Percentiles rank a stretch among this genome's conserved stretches.
These are phyloP conservation scores for Brasilioporus rufonigricans DNA, from an alignment of 768 basidiomycete genomes.

Conservation along the genomic window DNA sequence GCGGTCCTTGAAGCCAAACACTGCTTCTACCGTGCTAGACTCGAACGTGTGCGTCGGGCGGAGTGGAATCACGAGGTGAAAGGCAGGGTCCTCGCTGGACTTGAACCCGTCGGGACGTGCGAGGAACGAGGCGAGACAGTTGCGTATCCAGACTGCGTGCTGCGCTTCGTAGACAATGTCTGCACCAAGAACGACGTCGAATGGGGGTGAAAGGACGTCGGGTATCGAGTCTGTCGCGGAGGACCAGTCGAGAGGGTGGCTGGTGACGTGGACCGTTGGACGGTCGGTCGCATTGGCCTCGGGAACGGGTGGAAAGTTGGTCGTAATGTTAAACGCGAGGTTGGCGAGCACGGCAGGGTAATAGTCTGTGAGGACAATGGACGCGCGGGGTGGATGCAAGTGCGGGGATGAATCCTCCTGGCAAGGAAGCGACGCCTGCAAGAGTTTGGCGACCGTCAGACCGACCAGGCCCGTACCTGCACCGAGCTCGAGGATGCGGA, in stretches of 20 bases:
- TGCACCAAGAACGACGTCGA: constrained; percentile 51
- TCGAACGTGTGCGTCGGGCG: constrained; percentile 64
- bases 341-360: constrained; percentile 49
- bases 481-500: constrained; percentile 53
- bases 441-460: constrained; percentile 37
- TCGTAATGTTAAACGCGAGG: constrained; percentile 41
- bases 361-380: constrained; percentile 48
- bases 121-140: constrained; percentile 40
- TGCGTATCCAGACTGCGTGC: constrained; percentile 47
- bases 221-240: constrained; percentile 9
- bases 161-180: constrained; percentile 53
- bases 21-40: constrained; percentile 52
- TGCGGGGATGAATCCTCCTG: neutral
- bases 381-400: constrained; percentile 3
- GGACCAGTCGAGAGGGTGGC: constrained; percentile 4
- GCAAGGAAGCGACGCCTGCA: constrained; percentile 9
- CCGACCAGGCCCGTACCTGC: constrained; percentile 58
- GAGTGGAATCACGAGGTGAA: constrained; percentile 46
- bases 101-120: constrained; percentile 15
- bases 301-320: constrained; percentile 12
- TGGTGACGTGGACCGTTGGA: constrained; percentile 19
- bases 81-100: constrained; percentile 28
- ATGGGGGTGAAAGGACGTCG: constrained; percentile 32
- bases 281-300: neutral
- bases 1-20: constrained; percentile 38